A percentile compares a stretch with the other conserved stretches of the same genome.
Evolutionary conservation across 257 asterid genomes (phyloP).

Genomic region (Leonotis leonurus): DNA sequence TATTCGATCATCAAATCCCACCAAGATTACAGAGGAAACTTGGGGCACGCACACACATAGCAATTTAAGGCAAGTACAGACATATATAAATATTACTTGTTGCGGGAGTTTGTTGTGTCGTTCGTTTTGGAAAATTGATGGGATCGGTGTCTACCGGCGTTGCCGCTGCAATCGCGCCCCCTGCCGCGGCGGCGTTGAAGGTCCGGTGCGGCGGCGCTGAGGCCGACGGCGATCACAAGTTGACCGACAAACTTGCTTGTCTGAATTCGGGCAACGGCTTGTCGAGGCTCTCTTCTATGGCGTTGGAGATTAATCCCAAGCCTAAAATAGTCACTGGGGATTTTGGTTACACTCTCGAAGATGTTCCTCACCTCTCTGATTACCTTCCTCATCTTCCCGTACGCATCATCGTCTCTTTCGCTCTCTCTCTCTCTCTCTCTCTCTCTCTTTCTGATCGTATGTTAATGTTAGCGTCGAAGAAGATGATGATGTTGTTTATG

Average conservation of each 20-base stretch:
- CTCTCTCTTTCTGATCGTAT: no score
- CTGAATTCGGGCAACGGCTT: conserved; percentile 5
- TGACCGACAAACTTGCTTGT: conserved; percentile 1
- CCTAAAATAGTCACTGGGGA: conserved; percentile 46
- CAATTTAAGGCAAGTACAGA: neutral
- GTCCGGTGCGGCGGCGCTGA: neutral
- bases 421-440: neutral
- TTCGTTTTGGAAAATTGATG: conserved; percentile 16
- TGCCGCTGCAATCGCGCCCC: conserved; percentile 4
- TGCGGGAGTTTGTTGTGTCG: conserved; percentile 2
- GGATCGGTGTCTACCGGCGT: conserved; percentile 13
- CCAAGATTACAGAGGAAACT: conserved; percentile 1
- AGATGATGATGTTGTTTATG: no score
- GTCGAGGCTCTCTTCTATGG: conserved; percentile 17
- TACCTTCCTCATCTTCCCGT: conserved; percentile 55
- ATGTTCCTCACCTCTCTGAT: conserved; percentile 69
- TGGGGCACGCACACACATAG: neutral
- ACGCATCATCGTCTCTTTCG: neutral
- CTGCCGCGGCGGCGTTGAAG: conserved; percentile 6
- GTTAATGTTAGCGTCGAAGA: no score
- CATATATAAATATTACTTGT: no score
- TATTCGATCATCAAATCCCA: neutral
- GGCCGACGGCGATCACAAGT: conserved; percentile 1
- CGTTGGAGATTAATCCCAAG: conserved; percentile 23
- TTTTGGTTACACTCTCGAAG: conserved; percentile 50